phyloP scores from a whole-genome alignment of 208 protist species.

The Trypanosomatidae sp. region DNA sequence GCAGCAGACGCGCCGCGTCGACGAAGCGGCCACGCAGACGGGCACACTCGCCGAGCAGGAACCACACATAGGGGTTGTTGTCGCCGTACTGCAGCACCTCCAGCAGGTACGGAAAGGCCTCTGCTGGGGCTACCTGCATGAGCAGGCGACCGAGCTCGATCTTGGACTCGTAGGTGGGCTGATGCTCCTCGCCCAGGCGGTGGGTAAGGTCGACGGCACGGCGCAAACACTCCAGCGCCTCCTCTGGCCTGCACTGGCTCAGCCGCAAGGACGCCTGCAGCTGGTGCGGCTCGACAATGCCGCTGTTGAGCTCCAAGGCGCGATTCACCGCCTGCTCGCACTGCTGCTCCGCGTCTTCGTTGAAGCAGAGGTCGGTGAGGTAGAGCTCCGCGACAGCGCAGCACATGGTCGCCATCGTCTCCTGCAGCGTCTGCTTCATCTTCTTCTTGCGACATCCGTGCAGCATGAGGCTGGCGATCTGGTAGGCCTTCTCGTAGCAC shows the following conservation, averaged over 20 bases:
- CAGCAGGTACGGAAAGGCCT: constrained; percentile 79
- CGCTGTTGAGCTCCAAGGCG: constrained; percentile 49
- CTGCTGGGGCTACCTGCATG: constrained; percentile 84
- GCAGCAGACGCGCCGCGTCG: constrained; percentile 81
- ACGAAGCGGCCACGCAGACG: constrained; percentile 69
- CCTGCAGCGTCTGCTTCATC: constrained; percentile 45
- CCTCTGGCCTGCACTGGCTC: constrained; percentile 70
- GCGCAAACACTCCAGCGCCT: constrained; percentile 64
- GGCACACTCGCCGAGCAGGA: constrained; percentile 88
- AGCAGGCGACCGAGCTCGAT: constrained; percentile 89
- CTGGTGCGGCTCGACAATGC: constrained; percentile 82
- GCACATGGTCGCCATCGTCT: constrained; percentile 84
- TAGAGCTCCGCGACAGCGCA: constrained; percentile 90
- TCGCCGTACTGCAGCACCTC: constrained; percentile 88
- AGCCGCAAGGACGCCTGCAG: constrained; percentile 80
- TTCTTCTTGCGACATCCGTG: constrained; percentile 53
- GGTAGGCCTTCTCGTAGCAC: constrained; percentile 79
- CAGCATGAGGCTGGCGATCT: constrained; percentile 68
- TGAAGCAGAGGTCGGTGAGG: constrained; percentile 89
- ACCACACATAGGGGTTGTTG: constrained; percentile 93
- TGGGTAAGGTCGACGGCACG: constrained; percentile 80
- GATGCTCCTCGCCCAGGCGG: constrained; percentile 76
- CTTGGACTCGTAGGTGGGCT: constrained; percentile 91
- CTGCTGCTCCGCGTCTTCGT: constrained; percentile 76
- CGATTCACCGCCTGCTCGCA: constrained; percentile 70